These are phyloP conservation scores for Pisolithus orientalis DNA, from an alignment of 768 basidiomycete species.

Conservation along the genomic window DNA sequence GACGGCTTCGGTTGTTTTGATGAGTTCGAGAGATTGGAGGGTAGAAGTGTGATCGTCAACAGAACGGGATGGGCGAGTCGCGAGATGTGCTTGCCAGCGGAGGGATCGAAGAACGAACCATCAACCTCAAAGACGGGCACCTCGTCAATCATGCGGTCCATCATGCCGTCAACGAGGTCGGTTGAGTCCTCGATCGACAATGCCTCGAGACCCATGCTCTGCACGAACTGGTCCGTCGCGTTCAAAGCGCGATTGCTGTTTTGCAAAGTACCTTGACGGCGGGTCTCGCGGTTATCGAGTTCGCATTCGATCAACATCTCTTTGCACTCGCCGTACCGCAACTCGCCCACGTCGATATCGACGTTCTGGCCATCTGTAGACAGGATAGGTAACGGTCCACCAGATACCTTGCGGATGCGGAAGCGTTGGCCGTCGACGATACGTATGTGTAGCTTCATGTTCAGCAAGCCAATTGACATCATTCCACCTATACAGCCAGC, in stretches of 20 bases:
- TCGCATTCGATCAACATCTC: constrained; percentile 95
- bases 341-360: constrained; percentile 90
- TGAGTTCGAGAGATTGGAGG: constrained; percentile 25
- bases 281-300: constrained; percentile 66
- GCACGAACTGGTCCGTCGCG: constrained; percentile 87
- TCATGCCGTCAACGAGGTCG: constrained; percentile 85
- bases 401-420: constrained; percentile 91
- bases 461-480: constrained; percentile 89
- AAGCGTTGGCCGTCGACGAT: constrained; percentile 88
- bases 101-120: constrained; percentile 91
- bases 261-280: constrained; percentile 9
- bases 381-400: constrained; percentile 81
- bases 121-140: constrained; percentile 96
- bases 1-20: constrained; percentile 42
- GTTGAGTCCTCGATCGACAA: constrained; percentile 61
- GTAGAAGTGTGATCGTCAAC: constrained; percentile 89
- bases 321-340: constrained; percentile 93
- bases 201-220: constrained; percentile 76
- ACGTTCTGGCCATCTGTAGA: constrained; percentile 91
- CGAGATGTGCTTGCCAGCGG: constrained; percentile 74
- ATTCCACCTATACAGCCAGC: constrained; percentile 95
- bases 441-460: constrained; percentile 94
- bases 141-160: constrained; percentile 96
- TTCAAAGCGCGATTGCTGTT: constrained; percentile 40
- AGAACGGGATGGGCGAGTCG: constrained; percentile 89